Evolutionary conservation across 2,329 filamentous ascomycete genomes (phyloP).

Genomic region (Sclerotinia glacialis): DNA sequence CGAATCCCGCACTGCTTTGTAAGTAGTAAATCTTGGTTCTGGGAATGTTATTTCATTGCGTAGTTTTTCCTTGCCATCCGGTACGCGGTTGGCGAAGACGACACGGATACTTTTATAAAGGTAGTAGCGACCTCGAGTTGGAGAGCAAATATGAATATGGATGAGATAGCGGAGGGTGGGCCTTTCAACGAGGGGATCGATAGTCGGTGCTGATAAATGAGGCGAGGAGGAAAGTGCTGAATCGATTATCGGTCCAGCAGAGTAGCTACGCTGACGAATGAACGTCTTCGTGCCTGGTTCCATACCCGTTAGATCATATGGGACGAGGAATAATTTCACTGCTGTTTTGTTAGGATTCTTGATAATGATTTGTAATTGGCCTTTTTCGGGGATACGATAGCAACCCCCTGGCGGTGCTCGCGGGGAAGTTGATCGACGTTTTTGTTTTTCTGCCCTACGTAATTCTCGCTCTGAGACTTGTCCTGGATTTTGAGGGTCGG

Average conservation of each 20-base stretch:
- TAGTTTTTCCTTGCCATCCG: slow-evolving; percentile 90
- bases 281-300: slow-evolving; percentile 93
- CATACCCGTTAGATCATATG: slow-evolving; percentile 91
- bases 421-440: slow-evolving; percentile 56
- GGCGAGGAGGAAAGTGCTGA: slow-evolving; percentile 32
- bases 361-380: slow-evolving; percentile 93
- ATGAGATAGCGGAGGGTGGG: slow-evolving; percentile 85
- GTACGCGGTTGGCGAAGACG: slow-evolving; percentile 94
- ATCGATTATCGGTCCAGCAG: slow-evolving; percentile 79
- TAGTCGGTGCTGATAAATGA: slow-evolving; percentile 16
- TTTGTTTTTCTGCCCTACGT: slow-evolving; percentile 54
- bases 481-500: slow-evolving; percentile 26
- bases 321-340: slow-evolving; percentile 91
- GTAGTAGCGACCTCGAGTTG: slow-evolving; percentile 78
- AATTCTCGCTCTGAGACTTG: slow-evolving; percentile 41
- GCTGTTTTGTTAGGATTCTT: slow-evolving; percentile 99
- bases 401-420: slow-evolving; percentile 79
- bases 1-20: slow-evolving; percentile 55
- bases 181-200: slow-evolving; percentile 47
- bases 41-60: slow-evolving; percentile 86
- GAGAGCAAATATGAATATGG: slow-evolving; percentile 89
- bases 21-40: slow-evolving; percentile 80
- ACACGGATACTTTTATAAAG: slow-evolving; percentile 90
- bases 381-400: slow-evolving; percentile 90
- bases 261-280: slow-evolving; percentile 90